Base-by-base conservation (phyloP, 1,284 basidiomycete genomes). In the Papiliotrema flavescens region DNA sequence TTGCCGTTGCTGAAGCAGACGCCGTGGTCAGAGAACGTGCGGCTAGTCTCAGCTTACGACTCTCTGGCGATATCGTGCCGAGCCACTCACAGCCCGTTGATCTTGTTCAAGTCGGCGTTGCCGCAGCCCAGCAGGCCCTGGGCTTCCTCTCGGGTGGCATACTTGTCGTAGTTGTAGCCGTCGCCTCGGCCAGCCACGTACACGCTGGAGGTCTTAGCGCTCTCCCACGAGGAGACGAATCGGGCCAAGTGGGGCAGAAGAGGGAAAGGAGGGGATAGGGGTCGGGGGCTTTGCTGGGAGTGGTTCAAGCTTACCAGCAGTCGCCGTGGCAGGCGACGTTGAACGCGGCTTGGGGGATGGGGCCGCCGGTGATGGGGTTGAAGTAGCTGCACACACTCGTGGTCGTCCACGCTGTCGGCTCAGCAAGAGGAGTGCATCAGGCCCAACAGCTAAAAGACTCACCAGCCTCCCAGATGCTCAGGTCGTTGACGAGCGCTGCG, bases 281-380 rank as follows among this genome's bases (percentile, higher is more conserved):
- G n/a, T n/a, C n/a, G n/a, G n/a, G n/a, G n/a, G n/a, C n/a, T n/a
- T n/a, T n/a, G n/a, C n/a, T n/a, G 3, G n/a, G 24, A 24, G n/a
- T n/a, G n/a, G n/a, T n/a, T n/a, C n/a, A n/a, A 28, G 17, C 44
- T 46, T 28, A 46, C 44, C 44, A 46, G 44, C 44, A 46, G 44
- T 46, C 24, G 44, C 44, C 44, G 19, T 46, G 26, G 24, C 44
- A 46, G 26, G 44, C 44, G 19, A 28, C 26, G 19, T 46, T 46
- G 24, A 8, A 46, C n/a, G 44, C 44, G 5, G 9, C 44, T 5
- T 6, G 7, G 24, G 44, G 44, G 19, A 46, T 46, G 19, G 7
- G 7, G 24, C 44, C 44, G 19, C 22, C 22, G 20, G 17, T 6
- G 9, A 46, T 46, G 7, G 22, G 5, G 44, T 46, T 46, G 44